These are phyloP conservation scores for Naegleria fowleri DNA, from an alignment of 208 protist genomes.

Conservation along the genomic window DNA sequence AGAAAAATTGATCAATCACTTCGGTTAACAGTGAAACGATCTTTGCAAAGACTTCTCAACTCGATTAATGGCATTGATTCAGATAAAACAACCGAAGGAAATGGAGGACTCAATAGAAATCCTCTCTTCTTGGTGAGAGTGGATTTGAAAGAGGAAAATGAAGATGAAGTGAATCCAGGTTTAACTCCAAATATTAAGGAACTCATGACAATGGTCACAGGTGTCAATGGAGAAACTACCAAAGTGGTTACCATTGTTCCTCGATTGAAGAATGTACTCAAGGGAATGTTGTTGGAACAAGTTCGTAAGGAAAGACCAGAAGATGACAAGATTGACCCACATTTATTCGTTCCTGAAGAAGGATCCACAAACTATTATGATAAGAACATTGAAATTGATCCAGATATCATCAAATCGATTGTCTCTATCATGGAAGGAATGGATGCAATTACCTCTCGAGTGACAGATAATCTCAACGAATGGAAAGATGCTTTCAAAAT, in stretches of 20 bases:
- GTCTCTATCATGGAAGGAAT: constrained; percentile 79
- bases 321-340: neutral
- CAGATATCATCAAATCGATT: constrained; percentile 74
- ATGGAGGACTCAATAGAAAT: constrained; percentile 37
- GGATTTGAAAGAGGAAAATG: constrained; percentile 68
- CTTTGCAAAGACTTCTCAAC: constrained; percentile 74
- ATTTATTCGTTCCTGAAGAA: neutral
- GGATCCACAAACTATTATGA: constrained; percentile 76
- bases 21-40: constrained; percentile 84
- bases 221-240: constrained; percentile 80
- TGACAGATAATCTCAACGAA: constrained; percentile 70
- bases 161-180: constrained; percentile 70
- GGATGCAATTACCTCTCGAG: constrained; percentile 49
- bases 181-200: constrained; percentile 75
- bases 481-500: constrained; percentile 79
- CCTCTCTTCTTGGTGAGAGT: constrained; percentile 86
- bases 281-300: constrained; percentile 41
- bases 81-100: constrained; percentile 64
- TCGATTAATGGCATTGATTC: constrained; percentile 79
- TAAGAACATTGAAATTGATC: constrained; percentile 84
- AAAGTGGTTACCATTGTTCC: constrained; percentile 72
- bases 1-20: constrained; percentile 85
- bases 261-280: constrained; percentile 70
- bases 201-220: constrained; percentile 77
- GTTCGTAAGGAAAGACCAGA: constrained; percentile 51